Conservation (phyloP, 2,329 filamentous ascomycete genomes). For the Penicillium sp. region DNA sequence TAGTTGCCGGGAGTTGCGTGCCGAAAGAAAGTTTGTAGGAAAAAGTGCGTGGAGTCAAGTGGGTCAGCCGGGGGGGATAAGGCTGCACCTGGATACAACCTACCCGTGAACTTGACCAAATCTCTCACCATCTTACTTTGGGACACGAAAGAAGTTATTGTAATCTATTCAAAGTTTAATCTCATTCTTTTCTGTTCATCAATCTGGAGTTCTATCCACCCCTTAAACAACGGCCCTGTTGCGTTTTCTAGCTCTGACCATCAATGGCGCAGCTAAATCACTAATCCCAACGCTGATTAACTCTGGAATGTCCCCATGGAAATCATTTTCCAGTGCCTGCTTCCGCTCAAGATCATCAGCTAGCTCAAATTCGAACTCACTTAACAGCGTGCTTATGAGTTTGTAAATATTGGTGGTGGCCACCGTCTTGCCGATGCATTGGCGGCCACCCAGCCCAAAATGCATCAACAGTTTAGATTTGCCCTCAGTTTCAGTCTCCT, state of each 20-base stretch:
- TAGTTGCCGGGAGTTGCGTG: not conserved
- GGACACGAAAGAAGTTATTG: not conserved
- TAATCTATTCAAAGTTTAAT: not conserved
- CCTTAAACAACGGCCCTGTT: not conserved
- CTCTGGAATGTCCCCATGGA: not conserved
- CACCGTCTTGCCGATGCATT: constrained; percentile 39
- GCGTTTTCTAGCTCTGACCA: constrained; percentile 9
- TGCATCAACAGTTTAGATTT: constrained; percentile 33
- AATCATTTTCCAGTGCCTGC: not conserved
- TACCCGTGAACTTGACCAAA: not conserved
- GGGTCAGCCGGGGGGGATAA: not conserved
- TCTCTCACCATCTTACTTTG: not conserved
- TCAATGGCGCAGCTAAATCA: constrained; percentile 9
- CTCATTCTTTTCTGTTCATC: not conserved
- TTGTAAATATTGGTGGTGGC: constrained; percentile 39
- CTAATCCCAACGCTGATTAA: constrained; percentile 14
- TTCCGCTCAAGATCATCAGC: constrained; percentile 17
- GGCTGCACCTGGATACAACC: not conserved
- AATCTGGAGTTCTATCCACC: no score
- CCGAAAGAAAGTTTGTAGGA: not conserved
- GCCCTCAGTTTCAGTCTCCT: constrained; percentile 12
- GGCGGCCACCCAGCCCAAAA: constrained; percentile 34
- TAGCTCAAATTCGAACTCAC: constrained; percentile 33
- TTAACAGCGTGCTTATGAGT: constrained; percentile 31
- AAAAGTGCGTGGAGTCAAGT: not conserved